Base-by-base conservation (phyloP, 495 filamentous ascomycete species). In the Penicillium malachiteum region DNA sequence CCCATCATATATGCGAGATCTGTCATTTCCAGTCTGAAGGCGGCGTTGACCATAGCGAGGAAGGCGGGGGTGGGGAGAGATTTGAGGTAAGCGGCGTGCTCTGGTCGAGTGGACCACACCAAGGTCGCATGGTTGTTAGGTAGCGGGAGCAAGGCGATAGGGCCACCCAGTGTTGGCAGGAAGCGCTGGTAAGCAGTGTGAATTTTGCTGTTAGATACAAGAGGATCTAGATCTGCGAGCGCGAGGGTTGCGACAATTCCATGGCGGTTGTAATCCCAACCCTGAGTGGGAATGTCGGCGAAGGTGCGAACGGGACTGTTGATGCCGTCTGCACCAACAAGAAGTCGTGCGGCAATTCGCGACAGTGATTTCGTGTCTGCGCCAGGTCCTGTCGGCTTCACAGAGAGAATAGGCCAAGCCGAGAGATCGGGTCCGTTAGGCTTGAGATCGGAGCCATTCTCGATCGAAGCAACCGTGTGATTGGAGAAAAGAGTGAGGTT, bases 101-200 rank as follows among this genome's bases (percentile, higher is more conserved):
- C 70, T 18, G 90, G 85, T 1, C 86, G 89, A 4, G 94, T 96
- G 0, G 90, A 93, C 94, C 94, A 99, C 33, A 99, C 94, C 0
- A 99, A 78, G 0, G 91, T 89, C 5, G 91, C 84, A 59, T 82
- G 82, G 58, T 89, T 87, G 13, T 87, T 87, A 3, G 94, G 94
- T 1, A 97, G 77, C 8, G 94, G 93, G 2, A 99, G 81, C 60
- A 97, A 82, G 6, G 94, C 94, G 43, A 97, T 84, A 0, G 94
- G 93, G 0, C 94, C 94, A 14, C 76, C 76, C 8, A 79, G 70
- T 0, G 89, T 87, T 2, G 94, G 94, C 16, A 99, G 80, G 72
- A 99, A 99, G 34, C 94, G 84, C 75, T 99, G 94, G 70, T 96
- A 99, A 30, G 94, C 94, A 46, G 83, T 90, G 58, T 87, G 88